These are phyloP conservation scores for Hymenoscyphus albidus DNA, from an alignment of 2,329 filamentous ascomycete genomes.

Conservation along the genomic window DNA sequence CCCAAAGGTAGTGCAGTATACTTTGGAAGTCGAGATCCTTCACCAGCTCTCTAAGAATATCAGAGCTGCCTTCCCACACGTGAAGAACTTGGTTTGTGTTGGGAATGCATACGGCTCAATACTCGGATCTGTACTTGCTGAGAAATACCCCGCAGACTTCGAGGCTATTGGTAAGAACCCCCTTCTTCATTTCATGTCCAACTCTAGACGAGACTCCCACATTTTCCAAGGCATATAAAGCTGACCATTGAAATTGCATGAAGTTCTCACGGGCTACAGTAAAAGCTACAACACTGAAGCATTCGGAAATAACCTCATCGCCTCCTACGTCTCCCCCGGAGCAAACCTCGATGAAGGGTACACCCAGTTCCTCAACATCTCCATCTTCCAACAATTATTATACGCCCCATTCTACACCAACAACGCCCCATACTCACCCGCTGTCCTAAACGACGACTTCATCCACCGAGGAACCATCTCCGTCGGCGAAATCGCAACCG, in stretches of 20 bases:
- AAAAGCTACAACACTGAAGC: neutral
- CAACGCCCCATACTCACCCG: constrained; percentile 5
- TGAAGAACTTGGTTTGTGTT: constrained; percentile 39
- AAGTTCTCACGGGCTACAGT: constrained; percentile 1
- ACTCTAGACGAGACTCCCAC: neutral
- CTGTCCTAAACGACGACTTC: constrained; percentile 10
- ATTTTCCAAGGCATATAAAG: no score
- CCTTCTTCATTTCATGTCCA: neutral
- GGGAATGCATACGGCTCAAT: constrained; percentile 36
- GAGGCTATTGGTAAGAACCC: neutral
- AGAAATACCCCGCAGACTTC: neutral
- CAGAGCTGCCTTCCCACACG: constrained; percentile 12
- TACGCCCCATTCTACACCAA: neutral
- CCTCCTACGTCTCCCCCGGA: neutral
- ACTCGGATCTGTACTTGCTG: neutral
- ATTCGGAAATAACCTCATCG: neutral
- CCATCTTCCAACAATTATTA: neutral
- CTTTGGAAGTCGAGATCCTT: constrained; percentile 23
- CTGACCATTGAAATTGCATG: neutral
- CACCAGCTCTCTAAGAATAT: constrained; percentile 14
- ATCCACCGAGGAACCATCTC: constrained; percentile 41
- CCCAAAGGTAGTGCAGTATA: constrained; percentile 20
- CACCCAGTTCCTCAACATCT: constrained; percentile 9
- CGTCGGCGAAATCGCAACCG: constrained; percentile 14
- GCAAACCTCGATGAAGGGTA: neutral